phyloP scores from a whole-genome alignment of 106 monocot species.

The Agapanthus africanus region DNA sequence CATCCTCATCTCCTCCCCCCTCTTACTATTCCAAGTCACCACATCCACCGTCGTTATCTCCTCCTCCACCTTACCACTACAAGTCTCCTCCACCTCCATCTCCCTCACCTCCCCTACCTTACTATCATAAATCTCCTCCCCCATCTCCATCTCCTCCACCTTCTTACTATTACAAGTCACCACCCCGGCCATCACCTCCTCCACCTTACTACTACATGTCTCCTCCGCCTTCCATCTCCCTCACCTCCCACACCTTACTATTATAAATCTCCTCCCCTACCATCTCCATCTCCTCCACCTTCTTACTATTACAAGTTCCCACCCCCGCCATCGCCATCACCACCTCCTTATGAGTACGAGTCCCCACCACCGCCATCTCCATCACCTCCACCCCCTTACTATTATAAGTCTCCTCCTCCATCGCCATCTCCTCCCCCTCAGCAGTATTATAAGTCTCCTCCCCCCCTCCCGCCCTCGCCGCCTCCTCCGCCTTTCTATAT shows the following conservation, averaged over 20 bases:
- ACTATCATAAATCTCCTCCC: conserved; percentile 18
- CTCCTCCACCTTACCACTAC: conserved; percentile 21
- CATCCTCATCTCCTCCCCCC: conserved; percentile 6
- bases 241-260: conserved; percentile 8
- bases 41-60: conserved; percentile 18
- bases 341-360: conserved; percentile 15
- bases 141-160: conserved; percentile 14
- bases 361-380: conserved; percentile 23
- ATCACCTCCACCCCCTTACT: conserved; percentile 16
- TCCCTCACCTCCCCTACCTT: conserved; percentile 7
- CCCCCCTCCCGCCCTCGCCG: neutral
- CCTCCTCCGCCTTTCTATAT: neutral
- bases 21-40: conserved; percentile 16
- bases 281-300: conserved; percentile 10
- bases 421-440: neutral
- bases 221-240: no score
- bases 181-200: conserved; percentile 26
- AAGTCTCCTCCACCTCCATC: conserved; percentile 12
- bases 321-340: neutral
- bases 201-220: conserved; percentile 24
- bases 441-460: neutral
- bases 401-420: conserved; percentile 15
- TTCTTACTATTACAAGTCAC: conserved; percentile 12
- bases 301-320: conserved; percentile 12
- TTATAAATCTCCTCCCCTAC: no score